A percentile compares a stretch with the other conserved stretches of the same genome.
These are phyloP conservation scores for Hanseniaspora clermontiae DNA, from an alignment of 805 yeast species.

Conservation along the genomic window DNA sequence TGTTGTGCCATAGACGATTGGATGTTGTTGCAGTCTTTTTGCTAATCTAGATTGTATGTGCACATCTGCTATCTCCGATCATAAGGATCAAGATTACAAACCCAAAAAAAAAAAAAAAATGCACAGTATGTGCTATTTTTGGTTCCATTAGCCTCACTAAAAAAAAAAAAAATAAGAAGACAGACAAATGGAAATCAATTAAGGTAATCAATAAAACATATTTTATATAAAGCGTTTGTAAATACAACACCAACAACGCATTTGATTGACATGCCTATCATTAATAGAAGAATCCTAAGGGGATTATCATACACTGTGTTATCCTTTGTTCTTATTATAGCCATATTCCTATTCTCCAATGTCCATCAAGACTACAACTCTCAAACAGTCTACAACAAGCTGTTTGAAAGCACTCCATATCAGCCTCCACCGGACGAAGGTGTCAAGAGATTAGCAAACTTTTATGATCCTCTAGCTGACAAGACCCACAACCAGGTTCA, in stretches of 20 bases:
- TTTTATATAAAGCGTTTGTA: too few species aligned
- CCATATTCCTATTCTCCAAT: slow-evolving; percentile 2
- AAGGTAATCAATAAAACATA: too few species aligned
- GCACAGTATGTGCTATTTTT: too few species aligned
- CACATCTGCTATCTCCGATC: neutral
- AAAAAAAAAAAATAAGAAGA: too few species aligned
- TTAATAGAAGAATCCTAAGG: slow-evolving; percentile 11
- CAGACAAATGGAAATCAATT: neutral
- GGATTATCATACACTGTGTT: neutral
- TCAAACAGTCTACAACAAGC: slow-evolving; percentile 4
- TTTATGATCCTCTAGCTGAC: slow-evolving; percentile 2
- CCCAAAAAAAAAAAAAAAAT: neutral
- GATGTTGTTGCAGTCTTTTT: neutral
- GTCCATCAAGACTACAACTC: slow-evolving; percentile 8
- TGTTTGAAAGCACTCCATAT: neutral
- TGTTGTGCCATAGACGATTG: neutral
- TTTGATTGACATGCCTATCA: neutral
- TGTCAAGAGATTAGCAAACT: neutral
- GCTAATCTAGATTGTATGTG: neutral
- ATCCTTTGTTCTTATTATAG: neutral
- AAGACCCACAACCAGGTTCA: neutral
- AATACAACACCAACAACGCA: too few species aligned
- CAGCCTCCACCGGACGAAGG: neutral
- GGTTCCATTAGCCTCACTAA: neutral
- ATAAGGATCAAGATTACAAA: too few species aligned